Conservation (phyloP, 2,329 filamentous ascomycete species). For the Aspergillus amoenus region DNA sequence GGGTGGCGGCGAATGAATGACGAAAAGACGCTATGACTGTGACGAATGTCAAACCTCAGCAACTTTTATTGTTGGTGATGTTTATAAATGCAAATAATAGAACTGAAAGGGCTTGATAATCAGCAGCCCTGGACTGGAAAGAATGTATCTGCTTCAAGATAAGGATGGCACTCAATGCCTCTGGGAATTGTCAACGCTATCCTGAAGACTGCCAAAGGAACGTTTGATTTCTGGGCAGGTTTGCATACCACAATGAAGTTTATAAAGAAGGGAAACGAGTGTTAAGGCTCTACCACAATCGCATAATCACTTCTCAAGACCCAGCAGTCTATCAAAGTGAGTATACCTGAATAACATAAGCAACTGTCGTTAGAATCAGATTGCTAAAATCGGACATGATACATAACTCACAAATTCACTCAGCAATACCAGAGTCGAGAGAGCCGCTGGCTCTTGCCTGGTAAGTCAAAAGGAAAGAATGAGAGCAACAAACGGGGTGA, state of each 20-base stretch:
- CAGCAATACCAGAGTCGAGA: slow-evolving; percentile 13
- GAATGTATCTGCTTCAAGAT: slow-evolving; percentile 22
- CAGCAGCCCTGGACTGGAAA: slow-evolving; percentile 19
- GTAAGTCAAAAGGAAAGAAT: slow-evolving; percentile 18
- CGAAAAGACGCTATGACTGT: not conserved
- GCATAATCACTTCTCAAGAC: slow-evolving; percentile 27
- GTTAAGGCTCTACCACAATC: slow-evolving; percentile 15
- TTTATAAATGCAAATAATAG: not conserved
- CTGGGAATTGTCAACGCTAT: slow-evolving; percentile 14
- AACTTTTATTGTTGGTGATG: slow-evolving; percentile 1
- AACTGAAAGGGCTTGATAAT: slow-evolving; percentile 19
- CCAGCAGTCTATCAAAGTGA: slow-evolving; percentile 14
- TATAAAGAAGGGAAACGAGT: slow-evolving; percentile 18
- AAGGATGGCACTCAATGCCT: slow-evolving; percentile 34
- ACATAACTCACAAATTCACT: slow-evolving; percentile 21
- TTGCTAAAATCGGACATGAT: slow-evolving; percentile 1
- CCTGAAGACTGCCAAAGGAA: not conserved
- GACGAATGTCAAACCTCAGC: slow-evolving; percentile 1
- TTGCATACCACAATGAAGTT: slow-evolving; percentile 20
- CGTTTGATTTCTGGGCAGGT: slow-evolving; percentile 1
- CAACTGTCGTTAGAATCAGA: slow-evolving; percentile 10
- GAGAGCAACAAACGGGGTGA: not conserved
- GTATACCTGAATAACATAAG: slow-evolving; percentile 13
- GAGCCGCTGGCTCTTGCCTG: slow-evolving; percentile 32
- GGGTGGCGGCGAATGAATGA: slow-evolving; percentile 9